A percentile compares a stretch with the other conserved stretches of the same genome.
phyloP scores from a whole-genome alignment of 2,329 filamentous ascomycete genomes.

The Phoma herbarum region DNA sequence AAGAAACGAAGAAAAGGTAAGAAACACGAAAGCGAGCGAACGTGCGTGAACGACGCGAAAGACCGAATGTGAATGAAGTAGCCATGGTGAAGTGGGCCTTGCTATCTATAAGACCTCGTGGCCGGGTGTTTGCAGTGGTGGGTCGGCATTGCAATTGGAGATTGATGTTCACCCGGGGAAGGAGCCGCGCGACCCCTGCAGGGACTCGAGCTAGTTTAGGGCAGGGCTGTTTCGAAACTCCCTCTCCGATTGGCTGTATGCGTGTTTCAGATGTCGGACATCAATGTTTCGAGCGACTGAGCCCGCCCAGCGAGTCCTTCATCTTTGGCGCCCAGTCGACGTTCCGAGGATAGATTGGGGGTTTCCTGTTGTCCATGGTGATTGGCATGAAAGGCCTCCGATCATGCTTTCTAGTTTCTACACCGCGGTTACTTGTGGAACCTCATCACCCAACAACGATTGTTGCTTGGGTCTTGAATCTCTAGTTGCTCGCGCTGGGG shows the following conservation, averaged over 20 bases:
- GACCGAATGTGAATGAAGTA: slow-evolving; percentile 27
- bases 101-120: slow-evolving; percentile 19
- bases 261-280: slow-evolving; percentile 31
- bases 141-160: slow-evolving; percentile 12
- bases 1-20: slow-evolving; percentile 30
- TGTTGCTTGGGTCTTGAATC: not conserved
- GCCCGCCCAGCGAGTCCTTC: slow-evolving; percentile 23
- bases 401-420: slow-evolving; percentile 3
- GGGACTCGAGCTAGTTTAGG: slow-evolving; percentile 3
- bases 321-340: slow-evolving; percentile 19
- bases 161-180: slow-evolving; percentile 20
- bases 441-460: not conserved
- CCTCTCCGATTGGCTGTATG: slow-evolving; percentile 7
- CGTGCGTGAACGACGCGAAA: slow-evolving; percentile 32
- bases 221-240: slow-evolving; percentile 13
- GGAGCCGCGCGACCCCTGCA: slow-evolving; percentile 18
- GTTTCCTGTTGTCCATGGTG: not conserved
- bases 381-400: slow-evolving; percentile 13
- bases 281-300: slow-evolving; percentile 19
- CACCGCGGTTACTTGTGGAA: slow-evolving; percentile 8
- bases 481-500: slow-evolving; percentile 10
- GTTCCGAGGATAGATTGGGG: slow-evolving; percentile 12
- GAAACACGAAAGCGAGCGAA: slow-evolving; percentile 34
- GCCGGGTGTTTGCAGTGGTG: slow-evolving; percentile 15
- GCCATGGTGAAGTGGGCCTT: slow-evolving; percentile 30